Percentiles rank a stretch among this genome's conserved stretches.
Evolutionary conservation across 164 flowering plant species (phyloP).

Genomic region (Liriodendron chinense): DNA sequence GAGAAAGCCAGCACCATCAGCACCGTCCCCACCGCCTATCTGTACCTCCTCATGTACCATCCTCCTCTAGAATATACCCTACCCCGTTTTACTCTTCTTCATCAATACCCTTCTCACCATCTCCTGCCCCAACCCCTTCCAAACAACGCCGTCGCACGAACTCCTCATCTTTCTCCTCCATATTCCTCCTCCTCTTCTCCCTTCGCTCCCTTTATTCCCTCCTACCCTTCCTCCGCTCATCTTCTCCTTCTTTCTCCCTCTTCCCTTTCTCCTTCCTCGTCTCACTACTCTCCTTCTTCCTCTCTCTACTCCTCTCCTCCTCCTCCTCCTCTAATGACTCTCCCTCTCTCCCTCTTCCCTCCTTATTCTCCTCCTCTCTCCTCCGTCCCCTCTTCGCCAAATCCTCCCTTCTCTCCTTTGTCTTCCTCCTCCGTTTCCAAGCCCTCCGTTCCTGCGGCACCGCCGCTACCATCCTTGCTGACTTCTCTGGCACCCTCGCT

Average conservation of each 20-base stretch:
- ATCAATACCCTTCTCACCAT: constrained; percentile 3
- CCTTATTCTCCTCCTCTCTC: constrained; percentile 43
- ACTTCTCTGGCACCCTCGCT: constrained; percentile 64
- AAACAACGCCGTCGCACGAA: constrained; percentile 40
- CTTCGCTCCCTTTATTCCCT: constrained; percentile 27
- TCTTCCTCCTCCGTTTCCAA: constrained; percentile 82
- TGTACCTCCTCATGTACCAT: constrained; percentile 54
- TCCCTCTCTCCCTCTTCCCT: constrained; percentile 29
- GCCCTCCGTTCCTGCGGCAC: constrained; percentile 81
- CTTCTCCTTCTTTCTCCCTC: constrained; percentile 42
- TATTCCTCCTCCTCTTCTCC: constrained; percentile 52
- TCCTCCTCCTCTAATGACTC: constrained; percentile 14
- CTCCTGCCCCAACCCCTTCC: constrained; percentile 75
- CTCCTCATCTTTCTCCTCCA: constrained; percentile 19
- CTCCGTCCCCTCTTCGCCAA: constrained; percentile 39
- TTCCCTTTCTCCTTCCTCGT: constrained; percentile 46
- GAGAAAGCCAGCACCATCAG: constrained; percentile 38
- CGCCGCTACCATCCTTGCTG: constrained; percentile 82
- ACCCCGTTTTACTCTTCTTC: constrained; percentile 15
- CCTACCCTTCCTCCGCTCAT: constrained; percentile 48
- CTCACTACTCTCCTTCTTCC: constrained; percentile 29
- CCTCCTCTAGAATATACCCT: constrained; percentile 38
- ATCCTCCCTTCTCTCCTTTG: constrained; percentile 56
- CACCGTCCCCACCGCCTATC: constrained; percentile 57
- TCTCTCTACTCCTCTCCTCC: constrained; percentile 29